Conservation (phyloP, 192 early-diverging fungal genomes). For the Powellomyces hirtus region DNA sequence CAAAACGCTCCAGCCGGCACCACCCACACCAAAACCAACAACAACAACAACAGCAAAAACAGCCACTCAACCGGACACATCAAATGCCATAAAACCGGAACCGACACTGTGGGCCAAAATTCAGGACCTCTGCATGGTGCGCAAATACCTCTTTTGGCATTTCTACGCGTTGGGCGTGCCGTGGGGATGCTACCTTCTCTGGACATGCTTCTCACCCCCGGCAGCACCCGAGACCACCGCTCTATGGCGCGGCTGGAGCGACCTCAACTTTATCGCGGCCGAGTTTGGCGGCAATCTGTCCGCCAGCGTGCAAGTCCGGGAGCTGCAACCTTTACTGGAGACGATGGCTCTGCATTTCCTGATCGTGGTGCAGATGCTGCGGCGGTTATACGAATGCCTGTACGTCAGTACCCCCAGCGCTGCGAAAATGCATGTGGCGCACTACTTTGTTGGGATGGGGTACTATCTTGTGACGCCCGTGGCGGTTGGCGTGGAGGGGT, state of each 20-base stretch:
- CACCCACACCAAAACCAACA: too few species aligned
- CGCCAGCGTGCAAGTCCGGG: background rate
- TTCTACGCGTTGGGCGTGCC: conserved; percentile 34
- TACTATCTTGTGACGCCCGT: conserved; percentile 37
- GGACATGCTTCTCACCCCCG: background rate
- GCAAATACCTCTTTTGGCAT: conserved; percentile 31
- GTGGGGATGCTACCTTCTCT: conserved; percentile 9
- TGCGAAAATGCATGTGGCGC: conserved; percentile 32
- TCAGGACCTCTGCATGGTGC: conserved; percentile 12
- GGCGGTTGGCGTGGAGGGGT: conserved; percentile 27
- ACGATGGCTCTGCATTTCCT: conserved; percentile 15
- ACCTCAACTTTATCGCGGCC: background rate
- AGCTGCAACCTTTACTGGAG: conserved; percentile 2
- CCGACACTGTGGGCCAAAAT: background rate
- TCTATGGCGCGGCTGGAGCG: background rate
- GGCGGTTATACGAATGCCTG: conserved; percentile 24
- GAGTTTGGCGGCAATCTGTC: too few species aligned
- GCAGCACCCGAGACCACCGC: background rate
- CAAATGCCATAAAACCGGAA: background rate
- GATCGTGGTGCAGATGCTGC: conserved; percentile 11
- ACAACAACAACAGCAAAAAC: too few species aligned
- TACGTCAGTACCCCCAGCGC: background rate
- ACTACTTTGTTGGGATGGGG: conserved; percentile 29
- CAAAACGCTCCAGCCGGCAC: background rate
- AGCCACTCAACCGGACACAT: too few species aligned